Conservation (phyloP, 179 eudicot species). For the Spinacia oleracea region DNA sequence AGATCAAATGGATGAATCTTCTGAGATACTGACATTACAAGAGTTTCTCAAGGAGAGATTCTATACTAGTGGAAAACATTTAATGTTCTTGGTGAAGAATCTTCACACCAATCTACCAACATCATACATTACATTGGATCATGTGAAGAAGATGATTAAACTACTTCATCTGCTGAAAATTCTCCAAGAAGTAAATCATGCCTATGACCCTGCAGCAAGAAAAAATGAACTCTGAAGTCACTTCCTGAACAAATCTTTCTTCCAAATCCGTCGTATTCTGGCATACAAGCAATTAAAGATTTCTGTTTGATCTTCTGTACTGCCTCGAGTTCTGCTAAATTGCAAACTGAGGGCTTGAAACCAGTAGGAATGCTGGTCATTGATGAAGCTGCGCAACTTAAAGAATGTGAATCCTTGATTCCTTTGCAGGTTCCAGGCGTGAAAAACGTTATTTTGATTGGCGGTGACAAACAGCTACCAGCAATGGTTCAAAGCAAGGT, state of each 20-base stretch:
- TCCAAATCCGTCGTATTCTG: neutral
- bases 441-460: constrained; percentile 54
- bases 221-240: constrained; percentile 30
- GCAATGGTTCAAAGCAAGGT: constrained; percentile 77
- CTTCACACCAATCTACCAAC: constrained; percentile 64
- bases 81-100: constrained; percentile 30
- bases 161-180: constrained; percentile 32
- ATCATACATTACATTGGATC: constrained; percentile 34
- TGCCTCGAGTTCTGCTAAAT: constrained; percentile 52
- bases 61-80: constrained; percentile 15
- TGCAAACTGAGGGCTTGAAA: constrained; percentile 35
- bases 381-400: constrained; percentile 80
- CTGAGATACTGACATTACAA: constrained; percentile 33
- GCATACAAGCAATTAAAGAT: constrained; percentile 22
- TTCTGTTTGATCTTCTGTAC: constrained; percentile 74
- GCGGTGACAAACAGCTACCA: constrained; percentile 75
- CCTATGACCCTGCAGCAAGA: no score
- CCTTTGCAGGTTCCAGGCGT: constrained; percentile 61
- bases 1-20: constrained; percentile 4
- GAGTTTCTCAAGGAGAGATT: constrained; percentile 47
- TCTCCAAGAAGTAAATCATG: constrained; percentile 11
- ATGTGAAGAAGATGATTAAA: constrained; percentile 43
- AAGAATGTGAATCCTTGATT: constrained; percentile 74
- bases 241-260: constrained; percentile 30
- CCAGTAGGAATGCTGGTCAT: constrained; percentile 46